Percentiles rank a stretch among this genome's conserved stretches.
These are phyloP conservation scores for Eucalyptus camaldulensis DNA, from an alignment of 345 rosid genomes.

Conservation along the genomic window DNA sequence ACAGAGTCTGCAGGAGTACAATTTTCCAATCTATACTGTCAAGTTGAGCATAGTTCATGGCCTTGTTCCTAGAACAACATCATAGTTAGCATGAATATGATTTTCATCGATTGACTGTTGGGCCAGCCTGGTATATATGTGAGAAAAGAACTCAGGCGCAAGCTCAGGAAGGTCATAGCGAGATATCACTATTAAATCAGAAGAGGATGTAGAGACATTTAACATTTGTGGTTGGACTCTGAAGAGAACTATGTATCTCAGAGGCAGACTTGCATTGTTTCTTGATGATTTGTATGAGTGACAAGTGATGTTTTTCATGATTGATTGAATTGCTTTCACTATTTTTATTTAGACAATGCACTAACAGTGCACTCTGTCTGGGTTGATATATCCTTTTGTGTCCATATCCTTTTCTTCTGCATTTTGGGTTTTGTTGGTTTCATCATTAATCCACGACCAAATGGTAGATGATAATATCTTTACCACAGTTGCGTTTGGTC, in stretches of 20 bases:
- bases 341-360: not conserved
- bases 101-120: not conserved
- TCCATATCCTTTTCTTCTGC: not conserved
- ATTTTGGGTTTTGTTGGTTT: not conserved
- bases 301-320: not conserved
- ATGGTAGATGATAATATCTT: not conserved
- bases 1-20: not conserved
- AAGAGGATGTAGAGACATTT: not conserved
- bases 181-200: not conserved
- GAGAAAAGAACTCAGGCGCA: not conserved
- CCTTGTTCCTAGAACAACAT: not conserved
- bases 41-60: not conserved
- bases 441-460: not conserved
- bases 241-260: not conserved
- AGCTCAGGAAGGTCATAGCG: not conserved
- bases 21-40: not conserved
- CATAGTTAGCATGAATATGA: not conserved
- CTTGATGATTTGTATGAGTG: not conserved
- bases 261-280: not conserved
- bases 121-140: not conserved
- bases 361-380: not conserved
- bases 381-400: not conserved
- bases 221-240: not conserved
- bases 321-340: not conserved
- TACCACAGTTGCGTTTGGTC: not conserved